Percentiles rank a stretch among this genome's conserved stretches.
Evolutionary conservation across 2,329 filamentous ascomycete species (phyloP).

Genomic region (Aureobasidium sp.): DNA sequence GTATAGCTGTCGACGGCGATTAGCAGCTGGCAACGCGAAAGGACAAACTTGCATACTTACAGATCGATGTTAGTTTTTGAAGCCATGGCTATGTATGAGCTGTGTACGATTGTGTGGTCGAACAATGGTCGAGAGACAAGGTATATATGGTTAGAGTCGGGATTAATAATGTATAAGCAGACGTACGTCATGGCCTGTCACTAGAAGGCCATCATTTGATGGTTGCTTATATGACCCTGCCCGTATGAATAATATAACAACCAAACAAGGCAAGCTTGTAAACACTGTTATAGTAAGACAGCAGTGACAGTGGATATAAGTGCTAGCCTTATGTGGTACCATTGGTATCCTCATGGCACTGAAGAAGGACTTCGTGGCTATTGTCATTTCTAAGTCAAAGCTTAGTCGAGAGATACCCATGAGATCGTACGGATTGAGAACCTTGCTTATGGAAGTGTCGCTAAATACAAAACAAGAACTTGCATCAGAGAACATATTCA

Average conservation of each 20-base stretch:
- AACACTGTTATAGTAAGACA: background rate
- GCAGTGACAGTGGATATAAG: too few relatives aligned
- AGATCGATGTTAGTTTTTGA: constrained; percentile 14
- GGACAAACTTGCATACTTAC: background rate
- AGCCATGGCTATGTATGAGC: background rate
- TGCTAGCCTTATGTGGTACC: too few relatives aligned
- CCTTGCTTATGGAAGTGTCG: too few relatives aligned
- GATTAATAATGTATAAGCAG: constrained; percentile 5
- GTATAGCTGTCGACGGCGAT: constrained; percentile 5
- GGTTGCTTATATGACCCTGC: background rate
- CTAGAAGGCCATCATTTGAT: background rate
- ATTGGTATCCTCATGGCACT: too few relatives aligned
- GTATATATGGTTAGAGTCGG: background rate
- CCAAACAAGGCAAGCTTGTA: background rate
- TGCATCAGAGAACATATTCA: too few relatives aligned
- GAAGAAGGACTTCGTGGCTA: too few relatives aligned
- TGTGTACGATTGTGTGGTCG: background rate
- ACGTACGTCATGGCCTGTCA: background rate
- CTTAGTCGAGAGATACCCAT: too few relatives aligned
- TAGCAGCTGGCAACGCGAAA: background rate
- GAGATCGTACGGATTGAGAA: too few relatives aligned
- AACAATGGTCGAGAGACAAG: background rate
- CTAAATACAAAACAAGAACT: too few relatives aligned
- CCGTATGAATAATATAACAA: too few relatives aligned
- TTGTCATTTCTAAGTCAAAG: too few relatives aligned